phyloP scores from a whole-genome alignment of 2,329 filamentous ascomycete species.

The Stemphylium lycopersici region DNA sequence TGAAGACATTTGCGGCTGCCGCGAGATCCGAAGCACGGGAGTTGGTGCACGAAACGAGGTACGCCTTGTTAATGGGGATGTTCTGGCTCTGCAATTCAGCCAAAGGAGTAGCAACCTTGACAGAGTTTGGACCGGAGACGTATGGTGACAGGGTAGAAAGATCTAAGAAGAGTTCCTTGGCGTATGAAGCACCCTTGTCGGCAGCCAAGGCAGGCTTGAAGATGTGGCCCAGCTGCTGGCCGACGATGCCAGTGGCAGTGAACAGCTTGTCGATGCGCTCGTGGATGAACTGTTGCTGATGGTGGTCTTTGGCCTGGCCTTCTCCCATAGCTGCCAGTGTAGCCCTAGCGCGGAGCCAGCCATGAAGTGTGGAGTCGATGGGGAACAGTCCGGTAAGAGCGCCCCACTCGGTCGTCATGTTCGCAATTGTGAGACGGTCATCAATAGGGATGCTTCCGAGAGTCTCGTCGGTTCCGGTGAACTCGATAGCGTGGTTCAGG shows the following conservation, averaged over 20 bases:
- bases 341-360: slow-evolving; percentile 79
- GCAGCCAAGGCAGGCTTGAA: slow-evolving; percentile 67
- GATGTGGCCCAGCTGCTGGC: slow-evolving; percentile 43
- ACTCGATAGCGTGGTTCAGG: slow-evolving; percentile 89
- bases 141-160: slow-evolving; percentile 83
- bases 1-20: slow-evolving; percentile 84
- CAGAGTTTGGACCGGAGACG: slow-evolving; percentile 86
- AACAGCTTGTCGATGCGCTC: slow-evolving; percentile 74
- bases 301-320: slow-evolving; percentile 53
- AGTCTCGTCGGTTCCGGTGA: slow-evolving; percentile 79
- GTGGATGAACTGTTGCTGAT: slow-evolving; percentile 71
- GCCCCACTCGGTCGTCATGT: slow-evolving; percentile 86
- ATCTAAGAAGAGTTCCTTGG: slow-evolving; percentile 82
- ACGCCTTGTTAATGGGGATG: slow-evolving; percentile 83
- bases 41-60: slow-evolving; percentile 91
- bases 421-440: slow-evolving; percentile 73
- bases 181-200: slow-evolving; percentile 79
- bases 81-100: slow-evolving; percentile 72
- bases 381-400: slow-evolving; percentile 79
- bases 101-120: slow-evolving; percentile 84
- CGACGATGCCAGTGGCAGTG: slow-evolving; percentile 45
- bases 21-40: slow-evolving; percentile 79
- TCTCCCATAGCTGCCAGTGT: slow-evolving; percentile 70
- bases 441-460: slow-evolving; percentile 75
- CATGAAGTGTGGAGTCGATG: slow-evolving; percentile 72